phyloP scores from a whole-genome alignment of 257 asterid genomes.

The Solanum pimpinellifolium region DNA sequence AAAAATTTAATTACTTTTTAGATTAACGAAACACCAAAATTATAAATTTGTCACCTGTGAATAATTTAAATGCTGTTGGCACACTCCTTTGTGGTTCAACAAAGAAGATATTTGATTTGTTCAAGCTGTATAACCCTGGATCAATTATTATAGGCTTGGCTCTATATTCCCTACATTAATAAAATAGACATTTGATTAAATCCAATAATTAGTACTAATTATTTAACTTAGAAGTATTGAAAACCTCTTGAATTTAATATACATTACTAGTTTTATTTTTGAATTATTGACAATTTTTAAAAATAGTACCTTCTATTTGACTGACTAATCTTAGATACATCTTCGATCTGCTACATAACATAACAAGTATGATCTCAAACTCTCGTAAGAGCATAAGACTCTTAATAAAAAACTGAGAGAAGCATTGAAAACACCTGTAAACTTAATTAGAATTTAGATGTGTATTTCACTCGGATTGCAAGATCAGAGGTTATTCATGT shows the following conservation, averaged over 20 bases:
- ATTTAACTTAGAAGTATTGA: too few relatives aligned
- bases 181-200: neutral
- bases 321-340: too few relatives aligned
- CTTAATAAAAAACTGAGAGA: too few relatives aligned
- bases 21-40: neutral
- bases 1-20: too few relatives aligned
- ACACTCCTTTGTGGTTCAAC: slow-evolving; percentile 31
- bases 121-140: slow-evolving; percentile 43
- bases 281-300: neutral
- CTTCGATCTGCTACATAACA: rapidly evolving
- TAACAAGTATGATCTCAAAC: neutral
- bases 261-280: neutral
- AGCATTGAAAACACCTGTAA: neutral
- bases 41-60: slow-evolving; percentile 32
- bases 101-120: slow-evolving; percentile 29
- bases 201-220: neutral
- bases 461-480: neutral
- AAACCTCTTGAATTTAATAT: rapidly evolving
- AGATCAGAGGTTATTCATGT: neutral
- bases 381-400: neutral
- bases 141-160: slow-evolving; percentile 67
- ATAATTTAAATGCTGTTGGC: slow-evolving; percentile 9
- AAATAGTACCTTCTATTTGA: rapidly evolving
- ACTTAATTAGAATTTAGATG: neutral
- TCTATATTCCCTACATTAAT: slow-evolving; percentile 35